Evolutionary conservation across 1,284 basidiomycete species (phyloP).

Genomic region (Ustilago lituana): DNA sequence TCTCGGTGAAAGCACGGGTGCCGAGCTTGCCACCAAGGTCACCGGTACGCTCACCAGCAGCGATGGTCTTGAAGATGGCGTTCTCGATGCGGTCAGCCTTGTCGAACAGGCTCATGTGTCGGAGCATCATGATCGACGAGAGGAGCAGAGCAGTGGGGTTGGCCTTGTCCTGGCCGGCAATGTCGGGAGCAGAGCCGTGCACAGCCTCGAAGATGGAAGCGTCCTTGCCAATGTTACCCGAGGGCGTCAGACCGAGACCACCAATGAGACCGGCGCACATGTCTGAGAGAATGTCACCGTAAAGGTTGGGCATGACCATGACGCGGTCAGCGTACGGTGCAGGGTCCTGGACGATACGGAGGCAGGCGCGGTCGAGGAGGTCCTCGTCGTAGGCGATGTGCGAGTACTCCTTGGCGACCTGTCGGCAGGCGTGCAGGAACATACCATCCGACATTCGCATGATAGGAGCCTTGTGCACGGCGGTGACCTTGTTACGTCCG

Average conservation of each 20-base stretch:
- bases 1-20: slow-evolving; percentile 62
- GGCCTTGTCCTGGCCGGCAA: slow-evolving; percentile 80
- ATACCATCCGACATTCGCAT: slow-evolving; percentile 99
- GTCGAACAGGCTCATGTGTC: slow-evolving; percentile 91
- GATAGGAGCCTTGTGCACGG: slow-evolving; percentile 99
- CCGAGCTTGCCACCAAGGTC: slow-evolving; percentile 65
- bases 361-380: slow-evolving; percentile 93
- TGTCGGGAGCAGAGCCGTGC: slow-evolving; percentile 76
- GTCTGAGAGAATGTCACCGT: slow-evolving; percentile 96
- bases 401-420: slow-evolving; percentile 95
- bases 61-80: slow-evolving; percentile 72
- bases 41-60: slow-evolving; percentile 59
- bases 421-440: slow-evolving; percentile 97
- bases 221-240: slow-evolving; percentile 97
- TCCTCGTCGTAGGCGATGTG: slow-evolving; percentile 95
- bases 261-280: slow-evolving; percentile 99
- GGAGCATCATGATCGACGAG: slow-evolving; percentile 88
- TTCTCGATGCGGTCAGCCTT: slow-evolving; percentile 91
- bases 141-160: slow-evolving; percentile 97
- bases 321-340: slow-evolving; percentile 93
- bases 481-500: slow-evolving; percentile 91
- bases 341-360: slow-evolving; percentile 84
- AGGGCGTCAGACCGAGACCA: slow-evolving; percentile 95
- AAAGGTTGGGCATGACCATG: slow-evolving; percentile 99
- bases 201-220: slow-evolving; percentile 99